Evolutionary conservation across 768 basidiomycete genomes (phyloP).

Genomic region (Xerocomus brunneocitrinus): DNA sequence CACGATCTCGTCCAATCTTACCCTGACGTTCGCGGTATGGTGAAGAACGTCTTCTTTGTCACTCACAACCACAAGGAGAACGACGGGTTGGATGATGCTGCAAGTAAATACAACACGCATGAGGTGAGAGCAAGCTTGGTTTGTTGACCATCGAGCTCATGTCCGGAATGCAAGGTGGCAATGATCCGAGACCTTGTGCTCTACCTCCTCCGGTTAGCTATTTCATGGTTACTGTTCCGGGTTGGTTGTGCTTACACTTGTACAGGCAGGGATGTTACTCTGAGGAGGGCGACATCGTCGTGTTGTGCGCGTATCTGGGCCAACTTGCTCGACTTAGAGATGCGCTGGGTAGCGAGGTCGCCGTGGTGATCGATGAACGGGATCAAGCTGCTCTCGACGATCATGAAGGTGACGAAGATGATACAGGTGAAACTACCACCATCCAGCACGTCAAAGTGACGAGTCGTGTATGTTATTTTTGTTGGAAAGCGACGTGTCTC

Average conservation of each 20-base stretch:
- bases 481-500: background rate
- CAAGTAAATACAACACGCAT: slow-evolving; percentile 60
- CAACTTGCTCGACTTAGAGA: slow-evolving; percentile 45
- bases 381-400: slow-evolving; percentile 59
- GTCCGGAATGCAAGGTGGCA: slow-evolving; percentile 25
- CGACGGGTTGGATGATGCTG: slow-evolving; percentile 54
- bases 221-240: background rate
- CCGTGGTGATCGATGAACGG: slow-evolving; percentile 64
- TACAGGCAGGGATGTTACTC: slow-evolving; percentile 46
- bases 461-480: slow-evolving; percentile 39
- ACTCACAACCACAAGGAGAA: slow-evolving; percentile 60
- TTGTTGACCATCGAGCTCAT: background rate
- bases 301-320: slow-evolving; percentile 51
- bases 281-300: slow-evolving; percentile 46
- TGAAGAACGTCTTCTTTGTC: slow-evolving; percentile 64
- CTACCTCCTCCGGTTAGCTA: slow-evolving; percentile 40
- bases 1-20: slow-evolving; percentile 48
- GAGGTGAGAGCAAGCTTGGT: slow-evolving; percentile 54
- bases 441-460: slow-evolving; percentile 51
- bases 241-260: background rate
- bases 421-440: slow-evolving; percentile 19
- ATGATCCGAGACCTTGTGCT: slow-evolving; percentile 53
- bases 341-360: slow-evolving; percentile 42
- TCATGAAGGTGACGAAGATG: slow-evolving; percentile 41
- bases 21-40: slow-evolving; percentile 56